These are phyloP conservation scores for Leucocoprinus birnbaumii DNA, from an alignment of 768 basidiomycete genomes.

Conservation along the genomic window DNA sequence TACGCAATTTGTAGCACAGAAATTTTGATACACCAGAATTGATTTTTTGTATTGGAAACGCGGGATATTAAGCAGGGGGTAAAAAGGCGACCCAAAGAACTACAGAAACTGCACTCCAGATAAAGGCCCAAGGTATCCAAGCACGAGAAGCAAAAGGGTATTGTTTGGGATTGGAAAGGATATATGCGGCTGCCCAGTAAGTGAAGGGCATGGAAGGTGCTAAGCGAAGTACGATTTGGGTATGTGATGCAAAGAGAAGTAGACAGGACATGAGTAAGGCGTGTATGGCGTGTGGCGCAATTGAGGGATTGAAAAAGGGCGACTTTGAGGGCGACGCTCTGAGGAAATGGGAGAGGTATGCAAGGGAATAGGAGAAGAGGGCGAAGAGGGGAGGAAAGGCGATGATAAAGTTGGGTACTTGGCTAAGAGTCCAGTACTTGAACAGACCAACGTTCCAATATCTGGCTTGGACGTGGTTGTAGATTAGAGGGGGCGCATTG, in stretches of 20 bases:
- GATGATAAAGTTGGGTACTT: constrained; percentile 88
- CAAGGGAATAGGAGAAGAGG: constrained; percentile 39
- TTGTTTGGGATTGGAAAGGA: constrained; percentile 24
- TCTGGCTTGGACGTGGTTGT: constrained; percentile 72
- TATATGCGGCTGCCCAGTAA: constrained; percentile 84
- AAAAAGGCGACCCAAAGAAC: constrained; percentile 84
- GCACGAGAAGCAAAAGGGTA: constrained; percentile 1
- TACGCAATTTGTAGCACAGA: not conserved
- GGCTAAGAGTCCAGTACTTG: constrained; percentile 78
- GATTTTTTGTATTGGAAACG: not conserved
- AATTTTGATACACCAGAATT: not conserved
- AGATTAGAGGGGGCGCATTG: constrained; percentile 61
- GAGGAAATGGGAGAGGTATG: constrained; percentile 24
- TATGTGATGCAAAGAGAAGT: constrained; percentile 78
- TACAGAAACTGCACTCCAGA: constrained; percentile 71
- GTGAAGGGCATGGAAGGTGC: constrained; percentile 72
- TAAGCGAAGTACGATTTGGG: constrained; percentile 82
- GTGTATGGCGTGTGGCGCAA: constrained; percentile 76
- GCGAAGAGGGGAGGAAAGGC: constrained; percentile 65
- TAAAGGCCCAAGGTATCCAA: constrained; percentile 77
- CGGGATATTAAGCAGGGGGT: constrained; percentile 71
- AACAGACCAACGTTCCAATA: constrained; percentile 91
- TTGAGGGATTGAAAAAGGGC: constrained; percentile 19
- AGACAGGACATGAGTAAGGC: constrained; percentile 58
- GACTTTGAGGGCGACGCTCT: not conserved